Evolutionary conservation across 164 flowering plant species (phyloP), one percentile per base, ranked within the genome.

Genomic region (Macadamia integrifolia): DNA sequence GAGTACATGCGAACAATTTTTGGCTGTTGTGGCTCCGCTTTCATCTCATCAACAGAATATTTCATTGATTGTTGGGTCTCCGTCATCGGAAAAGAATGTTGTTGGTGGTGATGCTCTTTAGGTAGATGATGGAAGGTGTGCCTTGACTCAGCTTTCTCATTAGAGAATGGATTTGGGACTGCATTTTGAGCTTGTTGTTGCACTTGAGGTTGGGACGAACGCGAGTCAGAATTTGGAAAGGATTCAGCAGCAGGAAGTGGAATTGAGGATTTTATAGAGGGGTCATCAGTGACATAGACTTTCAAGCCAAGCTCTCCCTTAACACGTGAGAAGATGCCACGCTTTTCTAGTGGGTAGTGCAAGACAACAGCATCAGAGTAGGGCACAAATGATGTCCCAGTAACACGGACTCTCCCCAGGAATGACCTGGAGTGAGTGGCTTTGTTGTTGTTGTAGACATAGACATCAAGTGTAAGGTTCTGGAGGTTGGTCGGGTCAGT

Each of bases 291-390:
- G 31, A 87, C 65, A 64, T 79, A 93, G 23, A 93, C 94, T 77
- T 85, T 88, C 29, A 93, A 80, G 55, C 92, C 90, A 49, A 93
- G 88, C 77, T 93, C 98, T 48, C 93, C 96, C 75, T 85, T 81
- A 0, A 85, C 92, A 29, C 82, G 89, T 0, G 97, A 91, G 69
- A 91, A 87, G 6, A 93, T 67, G 50, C 87, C 78, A 9, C 86
- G 87, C 74, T 88, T 93, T 32, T 93, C 97, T 66, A 93, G 60
- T 32, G 93, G 97, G 71, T 93, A 93, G 73, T 85, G 88, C 72
- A 91, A 68, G 65, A 87, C 89, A 58, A 93, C 89, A 49, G 97
- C 84, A 71, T 93, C 98, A 32, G 86, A 76, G 61, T 87, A 73
- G 17, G 93, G 86, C n/a, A 91, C 98, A 72, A 93, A 91, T 29